phyloP scores from a whole-genome alignment of 2,329 filamentous ascomycete genomes.

The Microthyrium microscopicum region DNA sequence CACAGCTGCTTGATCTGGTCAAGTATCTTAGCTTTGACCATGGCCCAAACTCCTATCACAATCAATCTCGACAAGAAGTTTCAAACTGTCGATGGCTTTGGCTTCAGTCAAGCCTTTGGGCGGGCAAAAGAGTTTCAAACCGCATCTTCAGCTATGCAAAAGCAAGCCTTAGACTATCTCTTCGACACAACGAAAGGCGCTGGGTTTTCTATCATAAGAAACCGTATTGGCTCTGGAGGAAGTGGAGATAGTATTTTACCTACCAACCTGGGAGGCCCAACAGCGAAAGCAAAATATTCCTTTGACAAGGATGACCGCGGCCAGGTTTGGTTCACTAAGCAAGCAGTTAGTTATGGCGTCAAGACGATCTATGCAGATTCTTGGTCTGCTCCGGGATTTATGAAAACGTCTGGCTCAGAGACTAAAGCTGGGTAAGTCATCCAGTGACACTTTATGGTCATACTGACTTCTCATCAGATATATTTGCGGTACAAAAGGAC shows the following conservation, averaged over 20 bases:
- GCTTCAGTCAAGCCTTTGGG: slow-evolving; percentile 29
- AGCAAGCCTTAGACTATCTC: slow-evolving; percentile 25
- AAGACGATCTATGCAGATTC: slow-evolving; percentile 20
- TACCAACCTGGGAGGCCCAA: slow-evolving; percentile 27
- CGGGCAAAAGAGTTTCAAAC: slow-evolving; percentile 29
- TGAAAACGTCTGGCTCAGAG: slow-evolving; percentile 29
- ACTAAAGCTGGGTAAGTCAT: slow-evolving; percentile 6
- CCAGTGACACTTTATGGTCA: no score
- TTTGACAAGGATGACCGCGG: slow-evolving; percentile 32
- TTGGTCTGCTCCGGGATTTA: slow-evolving; percentile 32
- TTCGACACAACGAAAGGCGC: slow-evolving; percentile 30
- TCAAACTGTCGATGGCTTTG: slow-evolving; percentile 31
- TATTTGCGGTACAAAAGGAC: slow-evolving; percentile 25
- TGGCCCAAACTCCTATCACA: no score
- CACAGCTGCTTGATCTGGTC: no score
- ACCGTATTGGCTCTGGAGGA: slow-evolving; percentile 28
- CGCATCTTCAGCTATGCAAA: slow-evolving; percentile 23
- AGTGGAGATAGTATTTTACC: slow-evolving; percentile 29
- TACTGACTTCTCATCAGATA: no score
- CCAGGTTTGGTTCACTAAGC: slow-evolving; percentile 20
- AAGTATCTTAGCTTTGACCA: no score
- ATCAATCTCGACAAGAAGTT: slow-evolving; percentile 26
- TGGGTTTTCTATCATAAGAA: slow-evolving; percentile 29
- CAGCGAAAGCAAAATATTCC: slow-evolving; percentile 24
- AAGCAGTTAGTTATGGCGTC: slow-evolving; percentile 8